These are phyloP conservation scores for Neurospora sp. DNA, from an alignment of 495 filamentous ascomycete genomes.

Conservation along the genomic window DNA sequence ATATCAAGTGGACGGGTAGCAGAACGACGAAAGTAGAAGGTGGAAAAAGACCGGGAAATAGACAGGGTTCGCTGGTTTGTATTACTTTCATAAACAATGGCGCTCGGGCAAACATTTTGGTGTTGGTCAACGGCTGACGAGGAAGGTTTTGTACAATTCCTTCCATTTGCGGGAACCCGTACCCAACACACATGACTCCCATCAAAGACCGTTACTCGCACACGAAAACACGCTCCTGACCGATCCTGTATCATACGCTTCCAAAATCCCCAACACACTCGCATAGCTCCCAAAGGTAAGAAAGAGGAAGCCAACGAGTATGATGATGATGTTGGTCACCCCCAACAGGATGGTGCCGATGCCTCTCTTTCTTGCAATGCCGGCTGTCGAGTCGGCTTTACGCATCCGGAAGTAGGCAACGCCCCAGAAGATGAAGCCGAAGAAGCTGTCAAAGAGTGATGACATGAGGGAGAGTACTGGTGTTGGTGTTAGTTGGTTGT, in stretches of 20 bases:
- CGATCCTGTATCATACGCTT: constrained; percentile 43
- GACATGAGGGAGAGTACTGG: constrained; percentile 72
- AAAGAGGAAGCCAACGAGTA: constrained; percentile 65
- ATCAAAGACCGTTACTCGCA: constrained; percentile 46
- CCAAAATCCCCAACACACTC: constrained; percentile 56
- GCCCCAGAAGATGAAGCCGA: constrained; percentile 93
- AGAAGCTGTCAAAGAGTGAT: constrained; percentile 84
- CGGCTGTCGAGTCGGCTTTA: constrained; percentile 51
- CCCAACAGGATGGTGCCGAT: constrained; percentile 52
- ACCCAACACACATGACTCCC: background rate
- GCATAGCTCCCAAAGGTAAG: constrained; percentile 71
- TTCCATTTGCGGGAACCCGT: background rate
- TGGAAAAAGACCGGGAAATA: background rate
- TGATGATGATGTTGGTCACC: constrained; percentile 57
- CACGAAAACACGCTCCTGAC: constrained; percentile 56
- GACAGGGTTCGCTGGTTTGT: background rate
- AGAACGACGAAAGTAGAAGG: background rate
- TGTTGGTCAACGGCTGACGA: background rate
- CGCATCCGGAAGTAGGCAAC: constrained; percentile 81
- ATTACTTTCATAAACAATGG: background rate
- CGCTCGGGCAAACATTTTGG: background rate
- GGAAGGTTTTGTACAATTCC: background rate
- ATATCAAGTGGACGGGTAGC: background rate
- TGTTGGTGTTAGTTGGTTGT: background rate
- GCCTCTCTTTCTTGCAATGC: constrained; percentile 48